Base-by-base conservation (phyloP, 176 grass and related monocot species). In the Aegilops longissima region DNA sequence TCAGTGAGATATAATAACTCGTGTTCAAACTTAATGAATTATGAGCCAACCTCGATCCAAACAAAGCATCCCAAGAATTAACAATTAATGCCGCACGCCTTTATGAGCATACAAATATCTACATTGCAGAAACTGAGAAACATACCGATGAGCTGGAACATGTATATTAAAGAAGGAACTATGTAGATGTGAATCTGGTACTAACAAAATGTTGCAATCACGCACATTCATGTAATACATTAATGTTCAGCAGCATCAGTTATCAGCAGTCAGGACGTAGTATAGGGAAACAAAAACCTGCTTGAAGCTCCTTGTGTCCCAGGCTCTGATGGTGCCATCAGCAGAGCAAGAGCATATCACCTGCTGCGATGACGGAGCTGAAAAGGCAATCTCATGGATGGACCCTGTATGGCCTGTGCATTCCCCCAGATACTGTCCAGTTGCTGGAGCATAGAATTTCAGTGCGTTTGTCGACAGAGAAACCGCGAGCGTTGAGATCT, bases 341-440 rank as follows among this genome's bases (percentile, higher is more conserved):
- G 75, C 90, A 62, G 96, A 98, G 79, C 88, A 95, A 44, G 96
- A 98, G 86, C 90, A 98, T 31, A 98, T 64, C 82, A 92, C 69
- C 62, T 98, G 81, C 5, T 90, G 89, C 71, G 93, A 91, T 1
- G 88, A 88, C 61, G 96, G 93, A 61, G 52, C 42, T 54, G 93
- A 91, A 93, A 95, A 98, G 7, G 84, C 94, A 77, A 95, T 95
- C 58, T 98, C 96, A 88, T 98, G 88, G 34, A 98, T 94, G 7
- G 76, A 70, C 76, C 75, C 96, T 75, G 66, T 80, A 70, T 98
- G 96, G 58, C 88, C 96, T 79, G 25, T 89, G 40, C 91, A 98
- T 63, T 94, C 90, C 3, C 96, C 96, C 56, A 95, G 66, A 88
- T 94, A 98, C 31, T 98, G 92, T 23, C 96, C 96, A 25, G 96